phyloP scores from a whole-genome alignment of 2,329 filamentous ascomycete genomes.

The Polytolypa hystricis region DNA sequence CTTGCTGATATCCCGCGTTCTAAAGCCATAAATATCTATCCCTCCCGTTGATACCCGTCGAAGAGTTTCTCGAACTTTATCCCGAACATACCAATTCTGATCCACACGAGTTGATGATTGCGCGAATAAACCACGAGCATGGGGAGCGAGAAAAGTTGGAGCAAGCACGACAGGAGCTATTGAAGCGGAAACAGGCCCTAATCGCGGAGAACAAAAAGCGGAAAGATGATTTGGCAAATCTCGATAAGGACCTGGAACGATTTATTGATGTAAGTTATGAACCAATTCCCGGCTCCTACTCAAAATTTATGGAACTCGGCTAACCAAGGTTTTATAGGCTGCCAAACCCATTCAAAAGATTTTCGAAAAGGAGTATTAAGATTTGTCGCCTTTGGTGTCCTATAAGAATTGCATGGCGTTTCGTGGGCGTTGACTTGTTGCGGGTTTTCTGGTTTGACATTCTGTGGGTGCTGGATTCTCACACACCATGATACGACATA shows the following conservation, averaged over 20 bases:
- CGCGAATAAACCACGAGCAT: conserved; percentile 83
- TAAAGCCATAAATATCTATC: conserved; percentile 56
- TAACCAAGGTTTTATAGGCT: conserved; percentile 42
- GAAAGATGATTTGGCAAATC: conserved; percentile 80
- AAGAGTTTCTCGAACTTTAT: conserved; percentile 67
- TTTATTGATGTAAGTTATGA: conserved; percentile 65
- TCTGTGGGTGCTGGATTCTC: no score
- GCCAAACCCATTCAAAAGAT: conserved; percentile 80
- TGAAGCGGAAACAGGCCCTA: conserved; percentile 60
- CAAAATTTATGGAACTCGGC: conserved; percentile 8
- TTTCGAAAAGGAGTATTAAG: conserved; percentile 59
- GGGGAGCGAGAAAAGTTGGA: conserved; percentile 75
- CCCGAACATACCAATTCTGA: conserved; percentile 62
- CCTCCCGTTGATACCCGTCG: conserved; percentile 70
- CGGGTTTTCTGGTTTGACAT: no score
- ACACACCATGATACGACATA: no score
- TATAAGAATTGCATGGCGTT: neutral
- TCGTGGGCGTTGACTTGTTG: no score
- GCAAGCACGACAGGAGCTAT: conserved; percentile 64
- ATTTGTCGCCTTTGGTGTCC: neutral
- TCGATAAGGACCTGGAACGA: conserved; percentile 86
- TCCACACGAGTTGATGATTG: conserved; percentile 76
- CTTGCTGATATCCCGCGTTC: neutral
- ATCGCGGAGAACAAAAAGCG: conserved; percentile 77
- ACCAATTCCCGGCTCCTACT: no score